Evolutionary conservation across 2,329 filamentous ascomycete species (phyloP).

Genomic region (Monilinia vaccinii-corymbosi): DNA sequence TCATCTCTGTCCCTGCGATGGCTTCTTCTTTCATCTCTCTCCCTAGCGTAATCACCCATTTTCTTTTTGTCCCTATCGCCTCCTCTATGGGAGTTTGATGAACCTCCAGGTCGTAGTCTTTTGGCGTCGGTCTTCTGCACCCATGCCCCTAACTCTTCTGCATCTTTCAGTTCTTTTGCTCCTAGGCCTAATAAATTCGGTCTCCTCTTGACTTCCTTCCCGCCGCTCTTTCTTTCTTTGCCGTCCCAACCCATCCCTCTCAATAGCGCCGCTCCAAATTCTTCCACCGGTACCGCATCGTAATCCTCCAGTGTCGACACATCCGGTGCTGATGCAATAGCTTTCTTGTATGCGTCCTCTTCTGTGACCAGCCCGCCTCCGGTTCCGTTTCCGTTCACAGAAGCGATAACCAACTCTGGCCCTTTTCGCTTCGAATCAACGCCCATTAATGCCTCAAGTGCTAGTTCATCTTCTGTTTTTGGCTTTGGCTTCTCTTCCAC

Average conservation of each 20-base stretch:
- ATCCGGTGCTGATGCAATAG: conserved; percentile 64
- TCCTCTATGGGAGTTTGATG: conserved; percentile 13
- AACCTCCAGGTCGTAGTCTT: conserved; percentile 34
- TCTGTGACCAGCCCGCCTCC: conserved; percentile 38
- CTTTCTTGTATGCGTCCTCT: conserved; percentile 58
- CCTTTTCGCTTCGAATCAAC: conserved; percentile 38
- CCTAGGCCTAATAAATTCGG: conserved; percentile 81
- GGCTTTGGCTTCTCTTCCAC: conserved; percentile 22
- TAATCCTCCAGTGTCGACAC: conserved; percentile 75
- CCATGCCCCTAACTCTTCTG: conserved; percentile 71
- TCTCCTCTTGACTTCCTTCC: conserved; percentile 58
- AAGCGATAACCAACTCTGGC: conserved; percentile 44
- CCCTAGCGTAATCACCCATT: conserved; percentile 33
- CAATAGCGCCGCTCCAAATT: conserved; percentile 84
- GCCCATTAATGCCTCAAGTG: conserved; percentile 58
- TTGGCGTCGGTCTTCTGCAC: conserved; percentile 56
- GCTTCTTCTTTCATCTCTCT: conserved; percentile 34
- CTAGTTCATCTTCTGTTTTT: conserved; percentile 50
- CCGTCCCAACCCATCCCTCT: conserved; percentile 94
- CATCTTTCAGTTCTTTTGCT: conserved; percentile 68
- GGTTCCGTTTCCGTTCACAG: conserved; percentile 19
- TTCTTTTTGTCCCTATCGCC: conserved; percentile 33
- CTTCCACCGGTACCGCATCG: conserved; percentile 80
- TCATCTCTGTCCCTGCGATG: conserved; percentile 28
- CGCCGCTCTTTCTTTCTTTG: conserved; percentile 45